Evolutionary conservation across 2,329 filamentous ascomycete genomes (phyloP).

Genomic region (Purpureocillium lavendulum): DNA sequence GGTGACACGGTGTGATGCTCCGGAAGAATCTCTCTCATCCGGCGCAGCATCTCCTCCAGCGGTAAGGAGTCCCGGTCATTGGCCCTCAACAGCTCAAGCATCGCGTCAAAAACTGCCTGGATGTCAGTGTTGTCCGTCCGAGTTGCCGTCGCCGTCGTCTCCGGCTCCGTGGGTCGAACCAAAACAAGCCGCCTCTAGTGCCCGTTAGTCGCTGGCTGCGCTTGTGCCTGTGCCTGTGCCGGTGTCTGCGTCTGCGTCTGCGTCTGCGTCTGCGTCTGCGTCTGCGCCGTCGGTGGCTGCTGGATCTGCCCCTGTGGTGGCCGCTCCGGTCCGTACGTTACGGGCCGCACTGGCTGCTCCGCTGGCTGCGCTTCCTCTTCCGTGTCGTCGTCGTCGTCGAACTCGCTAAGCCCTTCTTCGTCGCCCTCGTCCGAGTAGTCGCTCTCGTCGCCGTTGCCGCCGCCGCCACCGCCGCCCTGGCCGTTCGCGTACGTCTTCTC

Average conservation of each 20-base stretch:
- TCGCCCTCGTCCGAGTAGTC: constrained; percentile 57
- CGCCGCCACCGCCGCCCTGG: constrained; percentile 36
- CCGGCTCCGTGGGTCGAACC: neutral
- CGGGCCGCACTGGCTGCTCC: constrained; percentile 22
- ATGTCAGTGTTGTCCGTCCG: too few species aligned
- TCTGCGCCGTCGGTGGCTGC: constrained; percentile 7
- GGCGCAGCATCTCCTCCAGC: too few species aligned
- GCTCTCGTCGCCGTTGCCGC: constrained; percentile 47
- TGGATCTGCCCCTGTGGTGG: constrained; percentile 33
- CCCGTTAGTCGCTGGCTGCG: constrained; percentile 30
- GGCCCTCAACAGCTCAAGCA: too few species aligned
- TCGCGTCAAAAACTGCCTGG: too few species aligned
- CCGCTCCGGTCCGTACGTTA: constrained; percentile 40
- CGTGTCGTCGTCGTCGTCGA: constrained; percentile 55
- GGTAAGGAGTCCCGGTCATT: too few species aligned
- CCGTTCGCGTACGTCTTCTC: constrained; percentile 51
- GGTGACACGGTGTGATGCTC: too few species aligned
- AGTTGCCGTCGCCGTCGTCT: neutral
- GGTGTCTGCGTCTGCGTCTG: too few species aligned
- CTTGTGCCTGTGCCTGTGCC: neutral
- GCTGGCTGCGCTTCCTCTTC: constrained; percentile 38
- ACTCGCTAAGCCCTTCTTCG: constrained; percentile 55
- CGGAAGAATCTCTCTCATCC: too few species aligned
- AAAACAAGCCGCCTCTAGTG: constrained; percentile 25
- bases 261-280: constrained; percentile 16